Evolutionary conservation across 176 grass and related monocot genomes (phyloP).

Genomic region (Oryza meyeriana): DNA sequence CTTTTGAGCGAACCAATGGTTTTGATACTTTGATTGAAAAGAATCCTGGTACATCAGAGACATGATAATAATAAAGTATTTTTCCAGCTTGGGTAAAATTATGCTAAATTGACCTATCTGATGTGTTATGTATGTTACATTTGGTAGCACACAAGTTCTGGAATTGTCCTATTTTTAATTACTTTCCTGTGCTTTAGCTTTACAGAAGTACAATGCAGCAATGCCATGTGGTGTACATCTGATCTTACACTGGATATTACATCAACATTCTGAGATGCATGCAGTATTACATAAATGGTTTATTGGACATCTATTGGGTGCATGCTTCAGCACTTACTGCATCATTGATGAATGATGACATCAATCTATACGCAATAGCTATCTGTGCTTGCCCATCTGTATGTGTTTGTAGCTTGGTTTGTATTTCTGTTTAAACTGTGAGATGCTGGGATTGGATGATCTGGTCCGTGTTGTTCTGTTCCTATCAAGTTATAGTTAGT

Average conservation of each 20-base stretch:
- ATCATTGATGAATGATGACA: background rate
- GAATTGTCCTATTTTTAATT: background rate
- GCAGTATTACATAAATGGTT: background rate
- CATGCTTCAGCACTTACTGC: background rate
- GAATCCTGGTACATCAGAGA: background rate
- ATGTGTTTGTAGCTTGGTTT: background rate
- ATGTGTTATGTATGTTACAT: background rate
- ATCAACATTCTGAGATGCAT: background rate
- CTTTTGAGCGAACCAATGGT: background rate
- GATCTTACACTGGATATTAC: background rate
- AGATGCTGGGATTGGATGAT: background rate
- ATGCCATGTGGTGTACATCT: background rate
- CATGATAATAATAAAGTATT: background rate
- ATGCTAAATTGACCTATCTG: background rate
- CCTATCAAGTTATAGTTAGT: background rate
- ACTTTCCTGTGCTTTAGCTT: background rate
- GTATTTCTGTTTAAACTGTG: background rate
- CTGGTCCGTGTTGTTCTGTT: background rate
- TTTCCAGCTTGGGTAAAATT: background rate
- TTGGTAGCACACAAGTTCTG: background rate
- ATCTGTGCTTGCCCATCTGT: background rate
- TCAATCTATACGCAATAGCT: background rate
- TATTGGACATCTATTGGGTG: background rate
- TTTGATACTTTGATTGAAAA: constrained; percentile 2
- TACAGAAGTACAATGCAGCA: background rate